Evolutionary conservation across 2,329 filamentous ascomycete species (phyloP).

Genomic region (Penicillium frequentans): DNA sequence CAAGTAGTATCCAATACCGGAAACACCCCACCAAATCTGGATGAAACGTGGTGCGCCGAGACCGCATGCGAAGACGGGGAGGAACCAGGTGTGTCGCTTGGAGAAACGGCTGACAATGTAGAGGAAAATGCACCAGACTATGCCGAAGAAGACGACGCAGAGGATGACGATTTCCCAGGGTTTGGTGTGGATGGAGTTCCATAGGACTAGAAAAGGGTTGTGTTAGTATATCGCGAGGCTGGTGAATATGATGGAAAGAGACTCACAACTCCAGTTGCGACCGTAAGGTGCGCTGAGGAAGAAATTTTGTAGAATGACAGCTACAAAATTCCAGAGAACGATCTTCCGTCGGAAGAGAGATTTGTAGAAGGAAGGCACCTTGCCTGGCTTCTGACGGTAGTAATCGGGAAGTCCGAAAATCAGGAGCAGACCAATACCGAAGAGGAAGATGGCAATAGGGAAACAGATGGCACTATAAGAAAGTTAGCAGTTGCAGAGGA

Average conservation of each 20-base stretch:
- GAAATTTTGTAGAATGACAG: constrained; percentile 66
- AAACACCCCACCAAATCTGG: constrained; percentile 66
- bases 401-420: constrained; percentile 63
- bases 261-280: constrained; percentile 62
- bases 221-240: neutral
- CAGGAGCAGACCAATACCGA: constrained; percentile 55
- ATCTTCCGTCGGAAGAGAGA: constrained; percentile 63
- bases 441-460: constrained; percentile 59
- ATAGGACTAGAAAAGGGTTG: constrained; percentile 47
- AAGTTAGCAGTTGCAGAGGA: constrained; percentile 14
- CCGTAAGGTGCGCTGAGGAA: constrained; percentile 67
- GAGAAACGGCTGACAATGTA: constrained; percentile 56
- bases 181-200: constrained; percentile 56
- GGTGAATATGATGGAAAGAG: neutral
- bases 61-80: constrained; percentile 67
- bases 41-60: constrained; percentile 65
- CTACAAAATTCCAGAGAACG: constrained; percentile 66
- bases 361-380: constrained; percentile 65
- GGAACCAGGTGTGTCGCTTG: constrained; percentile 63
- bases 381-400: constrained; percentile 64
- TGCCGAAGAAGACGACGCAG: constrained; percentile 47
- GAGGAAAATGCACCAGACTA: constrained; percentile 54
- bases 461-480: constrained; percentile 52
- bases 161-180: constrained; percentile 59
- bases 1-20: constrained; percentile 60